phyloP scores from a whole-genome alignment of 306 rosid species.

The Prinsepia uniflora region DNA sequence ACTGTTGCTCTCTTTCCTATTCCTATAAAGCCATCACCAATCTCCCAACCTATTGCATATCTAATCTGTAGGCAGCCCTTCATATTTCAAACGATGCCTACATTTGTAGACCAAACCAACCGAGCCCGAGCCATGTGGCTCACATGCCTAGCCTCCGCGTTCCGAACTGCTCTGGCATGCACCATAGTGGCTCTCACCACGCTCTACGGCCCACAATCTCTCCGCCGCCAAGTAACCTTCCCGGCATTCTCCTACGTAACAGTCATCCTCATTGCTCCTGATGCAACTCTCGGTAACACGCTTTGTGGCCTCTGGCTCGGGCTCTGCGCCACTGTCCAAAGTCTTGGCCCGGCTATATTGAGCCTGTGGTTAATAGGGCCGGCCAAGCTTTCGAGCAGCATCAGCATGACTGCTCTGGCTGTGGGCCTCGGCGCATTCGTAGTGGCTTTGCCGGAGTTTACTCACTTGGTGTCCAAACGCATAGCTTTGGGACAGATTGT shows the following conservation, averaged over 20 bases:
- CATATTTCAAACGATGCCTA: slow-evolving; percentile 10
- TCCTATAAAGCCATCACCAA: neutral
- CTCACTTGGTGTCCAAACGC: slow-evolving; percentile 50
- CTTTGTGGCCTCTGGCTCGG: slow-evolving; percentile 48
- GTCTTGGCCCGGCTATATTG: slow-evolving; percentile 48
- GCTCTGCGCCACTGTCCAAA: slow-evolving; percentile 45
- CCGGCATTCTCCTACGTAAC: slow-evolving; percentile 73
- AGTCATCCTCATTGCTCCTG: slow-evolving; percentile 45
- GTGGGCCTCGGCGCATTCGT: slow-evolving; percentile 51
- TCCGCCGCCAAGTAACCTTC: slow-evolving; percentile 40
- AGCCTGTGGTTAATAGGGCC: slow-evolving; percentile 52
- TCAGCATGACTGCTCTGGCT: slow-evolving; percentile 35
- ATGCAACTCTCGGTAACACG: slow-evolving; percentile 59
- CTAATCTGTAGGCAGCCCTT: too few species aligned
- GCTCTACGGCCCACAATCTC: slow-evolving; percentile 45
- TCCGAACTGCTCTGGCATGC: slow-evolving; percentile 53
- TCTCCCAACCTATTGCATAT: neutral
- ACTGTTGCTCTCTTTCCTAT: neutral
- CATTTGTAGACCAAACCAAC: slow-evolving; percentile 5
- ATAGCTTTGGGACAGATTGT: slow-evolving; percentile 66
- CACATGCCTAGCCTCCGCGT: slow-evolving; percentile 51
- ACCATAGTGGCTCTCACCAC: slow-evolving; percentile 45
- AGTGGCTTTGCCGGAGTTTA: slow-evolving; percentile 48
- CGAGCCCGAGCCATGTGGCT: slow-evolving; percentile 38
- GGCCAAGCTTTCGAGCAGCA: slow-evolving; percentile 26